Base-by-base conservation (phyloP, 306 rosid species). In the Quercus ilex region DNA sequence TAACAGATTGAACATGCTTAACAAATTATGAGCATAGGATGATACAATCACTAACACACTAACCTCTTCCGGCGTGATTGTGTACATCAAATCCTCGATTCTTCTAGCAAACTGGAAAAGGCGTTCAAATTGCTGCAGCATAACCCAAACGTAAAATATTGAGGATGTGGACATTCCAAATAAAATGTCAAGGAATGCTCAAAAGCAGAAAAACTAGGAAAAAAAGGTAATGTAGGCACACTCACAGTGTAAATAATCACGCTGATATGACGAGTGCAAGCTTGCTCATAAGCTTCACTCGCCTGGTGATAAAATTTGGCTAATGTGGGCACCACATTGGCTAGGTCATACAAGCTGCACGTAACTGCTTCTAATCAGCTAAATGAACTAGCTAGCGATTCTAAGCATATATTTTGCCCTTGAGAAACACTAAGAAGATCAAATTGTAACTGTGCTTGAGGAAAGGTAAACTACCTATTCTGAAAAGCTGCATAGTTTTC, bases 301-400 rank as follows among this genome's bases (percentile, higher is more conserved):
- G 99, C 99, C 80, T 95, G 98, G 85, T 95, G 99, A 88, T 95
- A 95, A 79, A 95, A 95, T 84, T 95, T 95, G 68, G 99, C 98
- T 78, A 95, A 84, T 62, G 99, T 95, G 77, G 99, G 99, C 81
- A 95, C 99, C 65, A 95, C 90, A 69, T 95, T 91, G 80, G 99
- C 99, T 17, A 95, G 88, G 89, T 95, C 98, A 89, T 91, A 95
- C 90, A 95, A 88, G 84, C 99, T 95, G 90, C 83, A 84, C 51
- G 12, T 46, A 74, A 80, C 55, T 6, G 56, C 69, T 57, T 57
- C 23, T n/a, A 68, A 63, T 86, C 76, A 77, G 81, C 68, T 79
- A 73, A 74, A 73, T 5, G 15, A 74, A 74, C 71, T 33, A 58
- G 67, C 80, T 49, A 56, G 75, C 64, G 23, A 56, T 65, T 71